Percentiles rank a stretch among this genome's conserved stretches.
These are phyloP conservation scores for Cokeromyces recurvatus DNA, from an alignment of 371 early-diverging fungal species.

Conservation along the genomic window DNA sequence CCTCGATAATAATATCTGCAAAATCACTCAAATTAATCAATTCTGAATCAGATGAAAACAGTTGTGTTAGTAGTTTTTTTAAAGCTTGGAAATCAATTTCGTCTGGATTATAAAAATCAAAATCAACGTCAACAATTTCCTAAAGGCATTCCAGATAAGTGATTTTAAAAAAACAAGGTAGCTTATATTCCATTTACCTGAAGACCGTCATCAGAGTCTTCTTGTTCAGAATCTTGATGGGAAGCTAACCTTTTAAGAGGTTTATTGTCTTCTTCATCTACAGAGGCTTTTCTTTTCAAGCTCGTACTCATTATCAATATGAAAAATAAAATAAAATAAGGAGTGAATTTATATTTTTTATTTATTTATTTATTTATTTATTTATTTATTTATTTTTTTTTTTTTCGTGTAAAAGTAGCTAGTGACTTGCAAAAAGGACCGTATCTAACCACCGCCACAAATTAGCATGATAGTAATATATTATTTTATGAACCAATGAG, in stretches of 20 bases:
- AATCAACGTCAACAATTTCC: slow-evolving; percentile 89
- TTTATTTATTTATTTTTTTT: no score
- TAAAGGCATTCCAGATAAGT: slow-evolving; percentile 8
- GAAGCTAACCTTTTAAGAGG: slow-evolving; percentile 11
- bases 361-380: no score
- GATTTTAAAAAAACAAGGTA: neutral
- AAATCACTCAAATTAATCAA: slow-evolving; percentile 68
- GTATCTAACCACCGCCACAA: no score
- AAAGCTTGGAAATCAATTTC: slow-evolving; percentile 89
- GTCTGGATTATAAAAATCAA: slow-evolving; percentile 91
- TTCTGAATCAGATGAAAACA: slow-evolving; percentile 80
- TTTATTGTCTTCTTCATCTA: slow-evolving; percentile 9
- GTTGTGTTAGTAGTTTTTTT: slow-evolving; percentile 75
- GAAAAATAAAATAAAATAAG: no score
- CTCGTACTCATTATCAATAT: slow-evolving; percentile 7
- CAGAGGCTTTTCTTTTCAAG: slow-evolving; percentile 39
- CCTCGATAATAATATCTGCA: slow-evolving; percentile 81
- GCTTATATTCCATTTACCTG: slow-evolving; percentile 13
- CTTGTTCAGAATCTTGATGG: slow-evolving; percentile 27
- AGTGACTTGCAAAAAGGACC: no score
- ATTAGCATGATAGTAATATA: no score
- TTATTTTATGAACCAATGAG: no score
- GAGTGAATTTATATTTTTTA: no score
- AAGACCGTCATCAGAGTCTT: slow-evolving; percentile 50
- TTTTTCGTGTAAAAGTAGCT: no score